Evolutionary conservation across 306 rosid species (phyloP), one percentile per base, ranked within the genome.

Genomic region (Quillaja saponaria): DNA sequence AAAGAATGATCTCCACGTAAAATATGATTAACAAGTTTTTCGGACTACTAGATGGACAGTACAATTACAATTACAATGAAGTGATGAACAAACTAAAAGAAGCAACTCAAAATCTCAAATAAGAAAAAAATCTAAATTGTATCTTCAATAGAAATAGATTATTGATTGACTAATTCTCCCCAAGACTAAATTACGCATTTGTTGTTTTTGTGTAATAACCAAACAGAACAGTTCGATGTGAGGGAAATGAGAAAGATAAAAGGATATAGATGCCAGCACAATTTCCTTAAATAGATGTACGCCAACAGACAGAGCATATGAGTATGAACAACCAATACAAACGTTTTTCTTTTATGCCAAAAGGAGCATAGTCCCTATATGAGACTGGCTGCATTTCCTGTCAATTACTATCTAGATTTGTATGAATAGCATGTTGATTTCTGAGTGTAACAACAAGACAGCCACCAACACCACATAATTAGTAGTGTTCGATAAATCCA

Each of bases 291-390:
- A 9, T 18, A 40, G 58, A 69, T 65, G 74, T 47, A 35, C 16
- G 70, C 53, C 74, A 66, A 65, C 74, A 34, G 47, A 42, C 67
- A 49, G 21, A 55, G 74, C 71, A 71, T 33, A 63, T 6, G 46
- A 2, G 19, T 45, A 13, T 7, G 10, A 47, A 19, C 10, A n/a
- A 6, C 44, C 19, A 13, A 25, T 13, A 39, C 17, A 25, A n/a
- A 31, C 34, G 17, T 58, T 58, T 55, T 40, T 20, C 67, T 41
- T 25, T 25, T 25, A 4, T 25, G 31, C 2, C 31, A 58, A 49
- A 19, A 21, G 28, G 53, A 14, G 34, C 4, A 15, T 5, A 9
- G 66, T 41, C 66, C 13, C 53, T 41, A 17, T 35, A 13, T 58
- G 6, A 12, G 13, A 25, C 10, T 12, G 56, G 34, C 33, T 20